Evolutionary conservation across 139 green algal species (phyloP).

Genomic region (Tetraselmis chui): DNA sequence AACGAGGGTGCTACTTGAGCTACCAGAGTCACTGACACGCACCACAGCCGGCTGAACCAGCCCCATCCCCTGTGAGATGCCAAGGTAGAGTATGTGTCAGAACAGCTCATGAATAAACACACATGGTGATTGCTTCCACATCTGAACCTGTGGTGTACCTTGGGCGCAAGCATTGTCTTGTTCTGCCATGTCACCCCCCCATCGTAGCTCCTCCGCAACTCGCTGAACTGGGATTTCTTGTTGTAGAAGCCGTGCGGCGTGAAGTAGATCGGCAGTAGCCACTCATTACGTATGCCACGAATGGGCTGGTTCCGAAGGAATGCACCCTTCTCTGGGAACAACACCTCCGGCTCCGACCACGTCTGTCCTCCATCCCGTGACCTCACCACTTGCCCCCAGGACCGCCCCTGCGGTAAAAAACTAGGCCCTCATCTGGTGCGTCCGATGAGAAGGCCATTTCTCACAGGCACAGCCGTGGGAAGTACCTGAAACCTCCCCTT

Average conservation of each 20-base stretch:
- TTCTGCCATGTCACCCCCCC: background rate
- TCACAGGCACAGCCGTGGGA: too few relatives aligned
- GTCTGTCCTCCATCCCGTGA: background rate
- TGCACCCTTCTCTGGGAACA: background rate
- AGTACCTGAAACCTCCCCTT: background rate
- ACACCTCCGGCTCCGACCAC: background rate
- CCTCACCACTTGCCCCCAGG: background rate
- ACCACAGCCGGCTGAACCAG: background rate
- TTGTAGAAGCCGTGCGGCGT: constrained; percentile 2
- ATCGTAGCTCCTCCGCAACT: background rate
- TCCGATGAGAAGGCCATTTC: too few relatives aligned
- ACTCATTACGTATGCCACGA: background rate
- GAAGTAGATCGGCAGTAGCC: constrained; percentile 7
- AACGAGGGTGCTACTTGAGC: background rate
- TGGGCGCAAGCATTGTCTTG: background rate
- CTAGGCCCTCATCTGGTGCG: too few relatives aligned
- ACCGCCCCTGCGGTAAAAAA: background rate
- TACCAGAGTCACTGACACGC: background rate
- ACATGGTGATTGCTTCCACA: too few relatives aligned
- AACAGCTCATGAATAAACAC: too few relatives aligned
- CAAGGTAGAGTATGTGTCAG: background rate
- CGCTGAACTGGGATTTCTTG: background rate
- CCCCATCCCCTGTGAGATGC: background rate
- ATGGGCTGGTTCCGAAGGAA: background rate
- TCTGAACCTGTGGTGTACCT: too few relatives aligned